Evolutionary conservation across 306 rosid genomes (phyloP).

Genomic region (Sesbania bispinosa): DNA sequence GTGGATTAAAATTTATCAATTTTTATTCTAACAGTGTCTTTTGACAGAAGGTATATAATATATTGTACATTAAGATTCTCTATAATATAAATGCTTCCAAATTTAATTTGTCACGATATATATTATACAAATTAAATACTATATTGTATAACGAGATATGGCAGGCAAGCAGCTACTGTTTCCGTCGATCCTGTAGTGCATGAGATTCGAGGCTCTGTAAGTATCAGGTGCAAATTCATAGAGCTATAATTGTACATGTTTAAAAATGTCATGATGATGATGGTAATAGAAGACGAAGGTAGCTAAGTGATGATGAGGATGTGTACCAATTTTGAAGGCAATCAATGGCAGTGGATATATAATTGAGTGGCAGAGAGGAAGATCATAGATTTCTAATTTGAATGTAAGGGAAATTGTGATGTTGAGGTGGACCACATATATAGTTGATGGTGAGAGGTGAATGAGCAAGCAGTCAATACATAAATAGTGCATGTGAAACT

Average conservation of each 20-base stretch:
- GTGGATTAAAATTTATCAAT: no score
- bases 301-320: constrained; percentile 38
- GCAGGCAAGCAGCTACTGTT: no score
- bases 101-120: no score
- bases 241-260: constrained; percentile 47
- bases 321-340: constrained; percentile 52
- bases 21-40: no score
- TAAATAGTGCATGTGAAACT: constrained; percentile 38
- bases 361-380: constrained; percentile 50
- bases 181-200: no score
- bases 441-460: constrained; percentile 33
- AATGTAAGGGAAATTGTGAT: constrained; percentile 39
- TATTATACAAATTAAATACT: no score
- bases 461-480: constrained; percentile 10
- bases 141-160: no score
- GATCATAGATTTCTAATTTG: constrained; percentile 41
- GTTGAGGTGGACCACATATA: constrained; percentile 54
- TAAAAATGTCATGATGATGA: constrained; percentile 36
- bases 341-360: constrained; percentile 35
- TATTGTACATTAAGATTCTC: no score
- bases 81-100: no score
- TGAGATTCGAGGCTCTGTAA: constrained; percentile 12
- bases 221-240: constrained; percentile 29
- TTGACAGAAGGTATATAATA: no score
- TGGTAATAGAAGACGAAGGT: constrained; percentile 24